Percentiles rank a stretch among this genome's conserved stretches.
phyloP scores from a whole-genome alignment of 257 asterid genomes.

The Solanum medicagineum region DNA sequence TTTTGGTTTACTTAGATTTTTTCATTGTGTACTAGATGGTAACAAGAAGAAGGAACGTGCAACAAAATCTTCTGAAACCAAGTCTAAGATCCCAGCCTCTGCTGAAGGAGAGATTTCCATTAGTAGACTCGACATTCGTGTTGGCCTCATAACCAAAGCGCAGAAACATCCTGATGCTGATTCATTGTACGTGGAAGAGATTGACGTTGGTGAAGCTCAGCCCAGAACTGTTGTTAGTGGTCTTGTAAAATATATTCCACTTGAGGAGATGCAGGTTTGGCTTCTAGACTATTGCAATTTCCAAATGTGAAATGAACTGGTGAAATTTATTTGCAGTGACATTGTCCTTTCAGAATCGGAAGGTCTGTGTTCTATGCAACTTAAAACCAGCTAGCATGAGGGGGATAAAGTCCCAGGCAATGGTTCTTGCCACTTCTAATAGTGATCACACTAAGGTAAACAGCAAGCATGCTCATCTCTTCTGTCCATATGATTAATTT shows the following conservation, averaged over 20 bases:
- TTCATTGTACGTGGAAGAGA: conserved; percentile 86
- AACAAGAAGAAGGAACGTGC: conserved; percentile 48
- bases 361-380: conserved; percentile 95
- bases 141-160: conserved; percentile 74
- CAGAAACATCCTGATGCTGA: conserved; percentile 95
- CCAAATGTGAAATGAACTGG: background rate
- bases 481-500: background rate
- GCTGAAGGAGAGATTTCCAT: conserved; percentile 53
- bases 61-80: conserved; percentile 51
- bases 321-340: background rate
- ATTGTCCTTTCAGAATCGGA: conserved; percentile 55
- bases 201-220: conserved; percentile 83
- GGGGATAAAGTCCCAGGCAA: conserved; percentile 92
- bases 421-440: conserved; percentile 94
- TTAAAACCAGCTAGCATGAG: conserved; percentile 89
- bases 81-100: conserved; percentile 39
- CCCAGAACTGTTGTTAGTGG: conserved; percentile 98
- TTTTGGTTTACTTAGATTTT: conserved; percentile 2
- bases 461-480: background rate
- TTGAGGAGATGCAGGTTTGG: conserved; percentile 88
- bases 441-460: conserved; percentile 66
- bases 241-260: conserved; percentile 77
- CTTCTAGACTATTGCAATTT: background rate
- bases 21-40: conserved; percentile 27
- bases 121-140: conserved; percentile 78